Evolutionary conservation across 1,284 basidiomycete genomes (phyloP), one percentile per base, ranked within the genome.

Genomic region (Papiliotrema flavescens): DNA sequence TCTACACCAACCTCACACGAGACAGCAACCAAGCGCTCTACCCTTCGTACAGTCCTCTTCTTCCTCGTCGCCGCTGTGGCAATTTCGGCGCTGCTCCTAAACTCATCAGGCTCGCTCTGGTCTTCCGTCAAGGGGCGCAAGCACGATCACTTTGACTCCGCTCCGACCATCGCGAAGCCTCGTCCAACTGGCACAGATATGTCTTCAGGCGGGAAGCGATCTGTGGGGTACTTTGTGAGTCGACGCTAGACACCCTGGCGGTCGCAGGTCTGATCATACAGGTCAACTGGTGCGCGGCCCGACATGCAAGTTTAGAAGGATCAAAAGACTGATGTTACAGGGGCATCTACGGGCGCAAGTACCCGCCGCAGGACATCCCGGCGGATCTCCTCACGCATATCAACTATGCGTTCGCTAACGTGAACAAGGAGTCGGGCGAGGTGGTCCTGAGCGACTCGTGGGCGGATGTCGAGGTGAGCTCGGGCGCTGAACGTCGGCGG

Each of bases 331-430:
- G 36, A 26, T n/a, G 14, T 32, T 28, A 49, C 65, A 46, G 93
- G 93, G 92, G 90, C n/a, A 96, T 96, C 50, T 97, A 96, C 73
- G 92, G 84, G 39, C 84, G 91, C 63, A 92, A 93, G 76, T 95
- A 84, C 58, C 67, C 70, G 76, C 81, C 87, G 71, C 78, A 83
- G 74, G 70, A 81, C 69, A 80, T 97, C 54, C 93, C 92, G 50
- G 77, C 73, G 53, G 76, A 71, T 56, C 83, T 79, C 73, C 82
- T 83, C 76, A 97, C 82, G 58, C 90, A 93, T 67, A 83, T 96
- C 65, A 79, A 93, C 22, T 95, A 95, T 69, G 89, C 94, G 0
- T 96, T 96, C 67, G 91, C 88, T 47, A 90, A 94, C 72, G 82
- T 88, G 49, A 82, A 85, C 54, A 74, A 84, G 20, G 79, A 81